These are phyloP conservation scores for Galeopsis tetrahit DNA, from an alignment of 257 asterid species.

Conservation along the genomic window DNA sequence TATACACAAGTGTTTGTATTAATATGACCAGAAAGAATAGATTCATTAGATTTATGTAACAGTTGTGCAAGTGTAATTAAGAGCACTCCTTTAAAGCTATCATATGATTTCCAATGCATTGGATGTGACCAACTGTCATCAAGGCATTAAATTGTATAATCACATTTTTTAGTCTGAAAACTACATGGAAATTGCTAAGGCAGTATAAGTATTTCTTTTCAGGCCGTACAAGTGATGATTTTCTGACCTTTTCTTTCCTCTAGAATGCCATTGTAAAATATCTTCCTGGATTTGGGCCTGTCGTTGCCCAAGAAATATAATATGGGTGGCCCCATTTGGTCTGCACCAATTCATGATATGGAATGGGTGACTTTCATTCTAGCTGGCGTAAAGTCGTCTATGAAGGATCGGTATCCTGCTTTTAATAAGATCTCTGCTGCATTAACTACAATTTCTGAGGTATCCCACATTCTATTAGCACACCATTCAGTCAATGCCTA, in stretches of 20 bases:
- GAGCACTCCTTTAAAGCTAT: constrained; percentile 91
- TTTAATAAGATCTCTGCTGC: constrained; percentile 78
- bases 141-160: constrained; percentile 49
- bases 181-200: background rate
- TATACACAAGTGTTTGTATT: background rate
- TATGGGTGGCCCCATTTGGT: constrained; percentile 99
- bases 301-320: constrained; percentile 75
- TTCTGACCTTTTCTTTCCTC: constrained; percentile 14
- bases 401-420: constrained; percentile 83
- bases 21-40: background rate
- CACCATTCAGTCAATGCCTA: background rate
- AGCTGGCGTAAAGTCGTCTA: constrained; percentile 67
- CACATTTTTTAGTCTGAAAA: background rate
- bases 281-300: constrained; percentile 97
- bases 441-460: constrained; percentile 95
- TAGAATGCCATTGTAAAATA: constrained; percentile 78
- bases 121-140: constrained; percentile 84
- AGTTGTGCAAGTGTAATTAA: constrained; percentile 97
- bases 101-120: constrained; percentile 90
- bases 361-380: constrained; percentile 90
- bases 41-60: constrained; percentile 30
- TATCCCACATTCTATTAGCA: constrained; percentile 30
- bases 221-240: background rate
- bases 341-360: constrained; percentile 94
- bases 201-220: background rate